phyloP scores from a whole-genome alignment of 345 rosid genomes.

The Syzygium oleosum region DNA sequence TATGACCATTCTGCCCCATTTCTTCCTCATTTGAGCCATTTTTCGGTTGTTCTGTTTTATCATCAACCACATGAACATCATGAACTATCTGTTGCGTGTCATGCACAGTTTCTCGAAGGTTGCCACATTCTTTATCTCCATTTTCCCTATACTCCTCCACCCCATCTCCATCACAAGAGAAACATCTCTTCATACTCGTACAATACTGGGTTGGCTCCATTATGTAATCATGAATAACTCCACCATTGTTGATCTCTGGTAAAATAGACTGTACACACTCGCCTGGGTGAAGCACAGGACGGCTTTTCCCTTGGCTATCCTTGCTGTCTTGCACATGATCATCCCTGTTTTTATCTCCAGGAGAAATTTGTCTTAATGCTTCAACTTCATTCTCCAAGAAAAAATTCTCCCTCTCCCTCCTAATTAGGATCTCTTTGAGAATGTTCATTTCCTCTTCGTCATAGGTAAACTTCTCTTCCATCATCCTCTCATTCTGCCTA shows the following conservation, averaged over 20 bases:
- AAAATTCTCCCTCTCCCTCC: slow-evolving; percentile 70
- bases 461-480: slow-evolving; percentile 74
- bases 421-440: slow-evolving; percentile 72
- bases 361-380: slow-evolving; percentile 41
- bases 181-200: neutral
- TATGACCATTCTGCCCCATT: neutral
- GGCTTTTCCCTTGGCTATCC: neutral
- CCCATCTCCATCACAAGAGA: slow-evolving; percentile 15
- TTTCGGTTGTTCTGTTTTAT: neutral
- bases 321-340: slow-evolving; percentile 3
- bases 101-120: neutral
- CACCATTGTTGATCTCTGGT: slow-evolving; percentile 5
- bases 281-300: slow-evolving; percentile 1
- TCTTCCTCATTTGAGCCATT: slow-evolving; percentile 3
- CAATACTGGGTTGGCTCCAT: neutral
- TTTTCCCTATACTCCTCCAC: slow-evolving; percentile 6
- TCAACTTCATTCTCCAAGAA: slow-evolving; percentile 75
- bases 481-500: slow-evolving; percentile 77
- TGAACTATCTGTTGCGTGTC: slow-evolving; percentile 44
- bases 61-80: slow-evolving; percentile 70
- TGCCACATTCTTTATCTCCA: slow-evolving; percentile 2
- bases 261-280: slow-evolving; percentile 6
- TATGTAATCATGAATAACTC: neutral
- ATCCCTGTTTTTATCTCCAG: slow-evolving; percentile 19
- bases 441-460: slow-evolving; percentile 82